Base-by-base conservation (phyloP, 768 basidiomycete genomes). In the Daedalea quercina region DNA sequence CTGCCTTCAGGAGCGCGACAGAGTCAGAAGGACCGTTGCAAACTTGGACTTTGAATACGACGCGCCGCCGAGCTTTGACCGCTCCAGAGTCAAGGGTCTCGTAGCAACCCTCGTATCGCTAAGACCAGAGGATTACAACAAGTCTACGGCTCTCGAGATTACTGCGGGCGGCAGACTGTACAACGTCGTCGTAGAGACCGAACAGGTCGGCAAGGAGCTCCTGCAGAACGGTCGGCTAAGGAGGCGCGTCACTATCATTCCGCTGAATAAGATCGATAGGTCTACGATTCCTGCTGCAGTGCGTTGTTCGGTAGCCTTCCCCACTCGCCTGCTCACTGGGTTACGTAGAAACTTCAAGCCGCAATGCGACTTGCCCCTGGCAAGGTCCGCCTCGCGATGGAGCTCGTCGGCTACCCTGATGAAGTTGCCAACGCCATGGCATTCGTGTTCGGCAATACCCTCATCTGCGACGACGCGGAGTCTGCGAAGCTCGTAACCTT, bases 131-230 rank as follows among this genome's bases (percentile, higher is more conserved):
- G 81, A 95, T 65, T 83, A 82, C 64, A 72, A 84, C 63, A 87
- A 88, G 53, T 81, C 93, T 1, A 93, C 90, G 0, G 96, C 96
- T 2, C 76, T 98, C 3, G 96, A 99, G 68, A 85, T 97, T 56
- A 84, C 90, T 17, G 94, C 94, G 0, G 94, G 94, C 0, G 84
- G 81, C 0, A 88, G 87, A 58, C 74, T 99, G 9, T 96, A 88
- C 70, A 92, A 98, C 57, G 91, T 98, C 34, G 88, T 98, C 24
- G 90, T 98, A 8, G 84, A 94, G 58, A 84, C 95, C 63, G 94
- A 97, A 69, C 79, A 79, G 52, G 81, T 94, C 43, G 94, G 93
- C 25, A 89, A 87, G 60, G 83, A 88, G 25, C 76, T 98, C 23
- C 72, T 98, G 44, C 80, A 87, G 64, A 82, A 87, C 44, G 84